phyloP scores from a whole-genome alignment of 345 rosid genomes.

The Iberis pinnata region DNA sequence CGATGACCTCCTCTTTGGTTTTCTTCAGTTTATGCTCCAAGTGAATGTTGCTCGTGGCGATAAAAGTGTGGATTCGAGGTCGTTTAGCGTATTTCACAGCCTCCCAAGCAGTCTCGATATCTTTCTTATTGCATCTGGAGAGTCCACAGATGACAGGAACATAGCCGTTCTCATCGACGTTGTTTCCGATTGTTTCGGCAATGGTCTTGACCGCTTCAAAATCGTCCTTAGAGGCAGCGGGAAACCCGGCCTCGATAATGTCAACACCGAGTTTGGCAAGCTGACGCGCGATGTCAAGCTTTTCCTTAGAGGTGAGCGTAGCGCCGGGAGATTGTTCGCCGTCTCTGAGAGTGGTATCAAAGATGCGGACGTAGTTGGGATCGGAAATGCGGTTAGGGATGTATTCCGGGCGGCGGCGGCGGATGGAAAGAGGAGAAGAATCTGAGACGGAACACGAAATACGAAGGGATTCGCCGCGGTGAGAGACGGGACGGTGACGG shows the following conservation, averaged over 20 bases:
- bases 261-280: conserved; percentile 83
- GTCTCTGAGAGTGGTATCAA: conserved; percentile 97
- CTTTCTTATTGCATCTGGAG: conserved; percentile 77
- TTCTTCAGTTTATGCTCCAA: conserved; percentile 74
- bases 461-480: conserved; percentile 20
- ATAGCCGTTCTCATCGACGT: conserved; percentile 50
- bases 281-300: conserved; percentile 82
- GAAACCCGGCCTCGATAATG: conserved; percentile 88
- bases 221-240: conserved; percentile 84
- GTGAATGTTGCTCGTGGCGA: conserved; percentile 83
- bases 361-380: conserved; percentile 71
- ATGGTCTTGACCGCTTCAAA: conserved; percentile 76
- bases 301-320: conserved; percentile 80
- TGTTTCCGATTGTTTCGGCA: conserved; percentile 69
- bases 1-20: conserved; percentile 60
- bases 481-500: conserved; percentile 10
- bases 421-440: conserved; percentile 22
- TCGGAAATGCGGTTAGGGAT: conserved; percentile 63
- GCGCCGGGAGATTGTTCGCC: conserved; percentile 99
- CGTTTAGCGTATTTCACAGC: conserved; percentile 74
- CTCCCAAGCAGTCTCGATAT: conserved; percentile 77
- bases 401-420: conserved; percentile 52
- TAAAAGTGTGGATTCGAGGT: conserved; percentile 80
- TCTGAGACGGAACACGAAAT: conserved; percentile 29
- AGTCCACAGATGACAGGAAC: conserved; percentile 94